Percentiles rank a stretch among this genome's conserved stretches.
These are phyloP conservation scores for Diaporthe citri DNA, from an alignment of 2,329 filamentous ascomycete genomes.

Conservation along the genomic window DNA sequence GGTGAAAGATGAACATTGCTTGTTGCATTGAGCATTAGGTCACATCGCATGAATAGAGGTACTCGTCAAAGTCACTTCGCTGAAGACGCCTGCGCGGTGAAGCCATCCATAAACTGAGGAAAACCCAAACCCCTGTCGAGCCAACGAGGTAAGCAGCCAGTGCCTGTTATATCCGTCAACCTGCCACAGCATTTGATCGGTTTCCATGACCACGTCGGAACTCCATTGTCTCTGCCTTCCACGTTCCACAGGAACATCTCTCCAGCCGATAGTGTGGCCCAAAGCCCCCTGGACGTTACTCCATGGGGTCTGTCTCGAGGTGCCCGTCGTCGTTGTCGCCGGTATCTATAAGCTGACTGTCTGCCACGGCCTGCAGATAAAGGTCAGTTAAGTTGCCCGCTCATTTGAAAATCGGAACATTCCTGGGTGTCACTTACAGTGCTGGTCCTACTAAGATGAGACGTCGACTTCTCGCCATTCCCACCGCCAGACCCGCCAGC, in stretches of 20 bases:
- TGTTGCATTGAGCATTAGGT: constrained; percentile 6
- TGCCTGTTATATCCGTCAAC: constrained; percentile 5
- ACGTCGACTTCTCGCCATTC: constrained; percentile 31
- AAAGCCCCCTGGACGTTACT: not conserved
- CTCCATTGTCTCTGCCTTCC: not conserved
- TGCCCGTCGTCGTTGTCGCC: not conserved
- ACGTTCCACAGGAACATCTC: not conserved
- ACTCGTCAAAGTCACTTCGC: not conserved
- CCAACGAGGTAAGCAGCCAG: constrained; percentile 5
- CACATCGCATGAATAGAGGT: not conserved
- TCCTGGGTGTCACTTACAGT: constrained; percentile 30
- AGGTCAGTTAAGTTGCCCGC: not conserved
- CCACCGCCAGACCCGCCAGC: constrained; percentile 23
- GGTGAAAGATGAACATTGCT: not conserved
- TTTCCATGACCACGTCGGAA: not conserved
- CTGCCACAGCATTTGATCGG: too few species aligned
- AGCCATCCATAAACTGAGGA: not conserved
- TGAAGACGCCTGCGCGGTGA: constrained; percentile 6
- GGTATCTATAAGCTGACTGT: constrained; percentile 10
- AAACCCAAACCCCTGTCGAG: constrained; percentile 3
- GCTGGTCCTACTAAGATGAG: constrained; percentile 35
- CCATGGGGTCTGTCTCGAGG: constrained; percentile 16
- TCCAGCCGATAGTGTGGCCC: too few species aligned
- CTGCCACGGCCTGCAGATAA: constrained; percentile 7
- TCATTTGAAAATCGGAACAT: not conserved